These are phyloP conservation scores for Oryza coarctata DNA, from an alignment of 176 grass and related monocot species.

Conservation along the genomic window DNA sequence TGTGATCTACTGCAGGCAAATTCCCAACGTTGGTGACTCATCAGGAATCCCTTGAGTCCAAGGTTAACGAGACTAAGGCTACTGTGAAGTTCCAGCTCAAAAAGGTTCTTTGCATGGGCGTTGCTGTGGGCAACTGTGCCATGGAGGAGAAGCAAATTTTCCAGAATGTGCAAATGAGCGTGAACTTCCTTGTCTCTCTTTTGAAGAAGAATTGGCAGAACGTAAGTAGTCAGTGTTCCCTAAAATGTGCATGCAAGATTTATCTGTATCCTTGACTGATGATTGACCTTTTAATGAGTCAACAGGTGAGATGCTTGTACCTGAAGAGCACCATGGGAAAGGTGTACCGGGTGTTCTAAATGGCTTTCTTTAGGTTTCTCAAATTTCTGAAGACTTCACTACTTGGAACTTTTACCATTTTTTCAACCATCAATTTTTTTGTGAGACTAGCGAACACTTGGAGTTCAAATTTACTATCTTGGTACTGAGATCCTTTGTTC, in stretches of 20 bases:
- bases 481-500: conserved; percentile 4
- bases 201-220: conserved; percentile 97
- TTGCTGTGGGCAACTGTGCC: conserved; percentile 68
- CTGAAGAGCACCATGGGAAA: conserved; percentile 94
- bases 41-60: conserved; percentile 70
- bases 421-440: conserved; percentile 17
- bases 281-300: background rate
- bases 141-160: conserved; percentile 95
- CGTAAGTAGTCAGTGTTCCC: conserved; percentile 18
- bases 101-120: conserved; percentile 95
- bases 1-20: conserved; percentile 50
- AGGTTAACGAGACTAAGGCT: conserved; percentile 89
- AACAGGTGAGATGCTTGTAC: conserved; percentile 82
- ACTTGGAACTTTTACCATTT: background rate
- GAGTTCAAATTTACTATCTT: background rate
- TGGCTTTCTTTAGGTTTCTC: conserved; percentile 5
- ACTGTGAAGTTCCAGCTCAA: conserved; percentile 88
- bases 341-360: conserved; percentile 57
- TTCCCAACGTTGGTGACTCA: conserved; percentile 80
- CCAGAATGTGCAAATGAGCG: conserved; percentile 75
- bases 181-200: conserved; percentile 85
- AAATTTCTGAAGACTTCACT: background rate
- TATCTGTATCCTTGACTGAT: background rate
- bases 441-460: background rate
- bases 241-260: background rate